phyloP scores from a whole-genome alignment of 1,284 basidiomycete genomes.

The Coriolopsis trogii region DNA sequence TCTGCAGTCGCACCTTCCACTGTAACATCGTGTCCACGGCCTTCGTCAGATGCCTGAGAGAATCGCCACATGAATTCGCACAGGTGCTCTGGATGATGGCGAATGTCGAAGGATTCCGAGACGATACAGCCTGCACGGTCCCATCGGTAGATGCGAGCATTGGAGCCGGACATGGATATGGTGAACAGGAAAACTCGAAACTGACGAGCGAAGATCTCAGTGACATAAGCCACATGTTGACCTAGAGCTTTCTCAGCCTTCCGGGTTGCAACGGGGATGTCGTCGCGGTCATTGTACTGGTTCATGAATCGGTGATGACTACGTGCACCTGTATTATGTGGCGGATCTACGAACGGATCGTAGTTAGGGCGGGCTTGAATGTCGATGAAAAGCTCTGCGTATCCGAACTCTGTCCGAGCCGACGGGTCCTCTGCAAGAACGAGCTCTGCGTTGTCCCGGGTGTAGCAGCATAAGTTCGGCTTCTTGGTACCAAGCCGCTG shows the following conservation, averaged over 20 bases:
- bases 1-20: conserved; percentile 10
- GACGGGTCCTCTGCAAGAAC: neutral
- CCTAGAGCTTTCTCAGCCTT: neutral
- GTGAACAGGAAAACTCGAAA: conserved; percentile 26
- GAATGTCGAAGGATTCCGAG: conserved; percentile 30
- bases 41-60: conserved; percentile 8
- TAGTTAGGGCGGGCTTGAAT: neutral
- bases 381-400: conserved; percentile 13
- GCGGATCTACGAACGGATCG: conserved; percentile 8
- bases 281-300: neutral
- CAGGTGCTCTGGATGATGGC: conserved; percentile 16
- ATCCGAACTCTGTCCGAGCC: conserved; percentile 6
- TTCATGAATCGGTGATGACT: neutral
- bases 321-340: no score
- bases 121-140: conserved; percentile 35
- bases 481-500: conserved; percentile 7
- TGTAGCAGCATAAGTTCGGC: conserved; percentile 11
- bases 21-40: conserved; percentile 29
- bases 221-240: conserved; percentile 9
- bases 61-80: conserved; percentile 33
- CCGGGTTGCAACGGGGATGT: neutral
- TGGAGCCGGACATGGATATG: conserved; percentile 25
- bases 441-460: neutral
- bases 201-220: conserved; percentile 14
- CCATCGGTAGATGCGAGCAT: conserved; percentile 33